phyloP scores from a whole-genome alignment of 2,329 filamentous ascomycete species.

The Coniella lustricola region DNA sequence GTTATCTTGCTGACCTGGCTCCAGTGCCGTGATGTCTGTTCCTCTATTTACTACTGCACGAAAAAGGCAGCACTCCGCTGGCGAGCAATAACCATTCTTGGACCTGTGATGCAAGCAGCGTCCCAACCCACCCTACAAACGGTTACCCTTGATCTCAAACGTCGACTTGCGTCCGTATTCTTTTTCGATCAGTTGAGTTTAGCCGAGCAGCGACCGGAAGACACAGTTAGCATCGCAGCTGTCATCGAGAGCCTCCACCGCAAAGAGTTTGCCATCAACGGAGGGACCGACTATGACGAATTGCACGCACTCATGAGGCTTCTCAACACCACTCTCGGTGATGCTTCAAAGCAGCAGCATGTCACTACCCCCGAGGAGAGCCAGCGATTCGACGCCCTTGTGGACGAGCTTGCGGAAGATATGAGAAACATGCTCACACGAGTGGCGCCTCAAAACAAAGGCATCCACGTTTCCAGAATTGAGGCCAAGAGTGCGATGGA shows the following conservation, averaged over 20 bases:
- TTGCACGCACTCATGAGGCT: constrained; percentile 60
- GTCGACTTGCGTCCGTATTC: constrained; percentile 58
- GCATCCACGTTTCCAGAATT: constrained; percentile 58
- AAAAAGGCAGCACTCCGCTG: constrained; percentile 45
- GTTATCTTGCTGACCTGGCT: not conserved
- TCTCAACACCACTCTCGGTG: constrained; percentile 69
- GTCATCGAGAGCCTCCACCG: constrained; percentile 40
- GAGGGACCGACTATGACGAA: constrained; percentile 59
- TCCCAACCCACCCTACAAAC: not conserved
- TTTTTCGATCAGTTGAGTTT: constrained; percentile 47
- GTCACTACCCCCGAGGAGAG: not conserved
- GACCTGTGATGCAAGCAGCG: constrained; percentile 35
- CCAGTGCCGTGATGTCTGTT: constrained; percentile 43
- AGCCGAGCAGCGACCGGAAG: constrained; percentile 33
- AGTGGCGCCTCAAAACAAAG: constrained; percentile 70
- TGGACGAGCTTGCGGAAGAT: constrained; percentile 58
- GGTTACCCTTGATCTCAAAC: constrained; percentile 52
- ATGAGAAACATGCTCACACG: constrained; percentile 52
- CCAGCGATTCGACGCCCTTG: constrained; percentile 56
- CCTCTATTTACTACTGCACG: constrained; percentile 40
- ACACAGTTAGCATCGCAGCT: constrained; percentile 33
- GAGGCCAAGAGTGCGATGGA: constrained; percentile 73
- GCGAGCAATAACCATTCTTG: constrained; percentile 52
- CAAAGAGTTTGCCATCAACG: constrained; percentile 44
- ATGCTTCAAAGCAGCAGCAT: constrained; percentile 34